phyloP scores from a whole-genome alignment of 139 green algal genomes.

The Chlorella vulgaris region DNA sequence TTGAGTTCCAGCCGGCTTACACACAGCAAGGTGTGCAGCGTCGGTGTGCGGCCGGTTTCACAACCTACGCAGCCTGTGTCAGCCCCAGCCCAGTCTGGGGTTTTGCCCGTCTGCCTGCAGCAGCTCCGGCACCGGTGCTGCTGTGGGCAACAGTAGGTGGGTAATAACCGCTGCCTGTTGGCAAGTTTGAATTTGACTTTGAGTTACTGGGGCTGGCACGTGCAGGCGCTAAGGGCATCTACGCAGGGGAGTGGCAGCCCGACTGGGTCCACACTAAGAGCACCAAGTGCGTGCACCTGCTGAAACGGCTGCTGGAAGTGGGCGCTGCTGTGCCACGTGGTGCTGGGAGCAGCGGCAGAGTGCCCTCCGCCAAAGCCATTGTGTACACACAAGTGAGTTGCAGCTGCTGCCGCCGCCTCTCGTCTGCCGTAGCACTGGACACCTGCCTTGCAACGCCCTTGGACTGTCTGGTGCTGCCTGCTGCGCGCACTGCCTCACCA shows the following conservation, averaged over 20 bases:
- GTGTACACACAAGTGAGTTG: conserved; percentile 87
- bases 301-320: conserved; percentile 63
- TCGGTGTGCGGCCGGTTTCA: background rate
- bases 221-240: conserved; percentile 25
- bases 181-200: too few relatives aligned
- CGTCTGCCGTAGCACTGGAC: background rate
- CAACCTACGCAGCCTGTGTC: too few relatives aligned
- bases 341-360: conserved; percentile 5
- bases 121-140: too few relatives aligned
- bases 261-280: conserved; percentile 75
- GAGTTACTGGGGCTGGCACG: too few relatives aligned
- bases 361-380: conserved; percentile 74
- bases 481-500: too few relatives aligned
- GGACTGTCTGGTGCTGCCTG: too few relatives aligned
- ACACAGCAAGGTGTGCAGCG: conserved; percentile 64
- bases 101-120: too few relatives aligned
- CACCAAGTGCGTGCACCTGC: conserved; percentile 78
- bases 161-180: too few relatives aligned
- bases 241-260: conserved; percentile 71
- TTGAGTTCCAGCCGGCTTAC: conserved; percentile 95
- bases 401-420: background rate
- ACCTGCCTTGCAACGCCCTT: background rate
- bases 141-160: too few relatives aligned
- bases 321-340: conserved; percentile 38
- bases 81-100: too few relatives aligned